Evolutionary conservation across 495 filamentous ascomycete genomes (phyloP).

Genomic region (Lindgomyces ingoldianus): DNA sequence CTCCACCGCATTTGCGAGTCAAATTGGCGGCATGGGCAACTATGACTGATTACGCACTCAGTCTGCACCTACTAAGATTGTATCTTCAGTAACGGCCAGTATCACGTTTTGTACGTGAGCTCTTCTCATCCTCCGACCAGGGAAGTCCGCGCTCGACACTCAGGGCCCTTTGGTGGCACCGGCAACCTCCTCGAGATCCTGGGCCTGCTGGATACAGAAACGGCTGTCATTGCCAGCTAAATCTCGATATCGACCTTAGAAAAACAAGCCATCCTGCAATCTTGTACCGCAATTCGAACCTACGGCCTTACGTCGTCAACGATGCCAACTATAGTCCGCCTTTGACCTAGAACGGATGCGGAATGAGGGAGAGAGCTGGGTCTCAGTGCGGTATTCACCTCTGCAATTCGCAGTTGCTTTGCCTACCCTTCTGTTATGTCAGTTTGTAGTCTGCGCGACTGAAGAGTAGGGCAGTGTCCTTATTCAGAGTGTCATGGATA

Average conservation of each 20-base stretch:
- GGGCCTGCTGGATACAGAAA: background rate
- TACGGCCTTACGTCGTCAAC: background rate
- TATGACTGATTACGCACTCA: constrained; percentile 72
- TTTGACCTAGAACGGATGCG: background rate
- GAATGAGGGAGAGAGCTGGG: background rate
- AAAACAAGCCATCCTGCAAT: background rate
- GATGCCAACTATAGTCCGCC: background rate
- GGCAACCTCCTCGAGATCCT: background rate
- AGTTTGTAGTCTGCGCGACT: too few species aligned
- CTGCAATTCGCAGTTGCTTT: too few species aligned
- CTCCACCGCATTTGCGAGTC: constrained; percentile 93
- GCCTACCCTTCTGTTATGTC: too few species aligned
- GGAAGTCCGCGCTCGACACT: background rate
- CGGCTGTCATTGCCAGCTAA: constrained; percentile 1
- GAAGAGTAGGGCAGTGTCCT: too few species aligned
- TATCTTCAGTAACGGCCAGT: constrained; percentile 5
- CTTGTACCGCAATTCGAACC: background rate
- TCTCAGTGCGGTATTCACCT: background rate
- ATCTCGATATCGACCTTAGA: constrained; percentile 10
- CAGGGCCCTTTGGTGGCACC: background rate
- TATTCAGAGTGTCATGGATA: too few species aligned
- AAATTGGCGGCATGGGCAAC: constrained; percentile 77
- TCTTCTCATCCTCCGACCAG: constrained; percentile 1
- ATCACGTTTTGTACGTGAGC: background rate
- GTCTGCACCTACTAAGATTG: constrained; percentile 3